Evolutionary conservation across 2,329 filamentous ascomycete species (phyloP).

Genomic region (Purpureocillium takamizusanense): DNA sequence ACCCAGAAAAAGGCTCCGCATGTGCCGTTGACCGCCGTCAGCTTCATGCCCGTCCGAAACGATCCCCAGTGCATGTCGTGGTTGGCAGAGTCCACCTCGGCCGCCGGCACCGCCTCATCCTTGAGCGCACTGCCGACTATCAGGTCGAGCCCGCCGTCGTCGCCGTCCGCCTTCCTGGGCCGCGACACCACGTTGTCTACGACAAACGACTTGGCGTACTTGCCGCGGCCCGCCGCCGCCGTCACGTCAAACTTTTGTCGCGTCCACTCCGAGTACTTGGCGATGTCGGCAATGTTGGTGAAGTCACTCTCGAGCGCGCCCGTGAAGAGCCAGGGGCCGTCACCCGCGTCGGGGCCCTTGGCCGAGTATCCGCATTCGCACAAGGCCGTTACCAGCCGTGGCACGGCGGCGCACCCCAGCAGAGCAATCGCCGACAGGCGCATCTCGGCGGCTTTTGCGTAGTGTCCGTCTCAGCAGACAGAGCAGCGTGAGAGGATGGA

Average conservation of each 20-base stretch:
- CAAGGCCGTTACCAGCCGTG: constrained; percentile 23
- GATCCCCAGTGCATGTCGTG: constrained; percentile 61
- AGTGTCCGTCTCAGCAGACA: too few species aligned
- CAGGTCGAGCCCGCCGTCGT: constrained; percentile 46
- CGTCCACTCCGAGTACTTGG: constrained; percentile 50
- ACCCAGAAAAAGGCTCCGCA: constrained; percentile 78
- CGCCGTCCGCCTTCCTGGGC: constrained; percentile 27
- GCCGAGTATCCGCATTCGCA: constrained; percentile 69
- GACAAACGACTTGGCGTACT: constrained; percentile 56
- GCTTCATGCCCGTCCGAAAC: constrained; percentile 58
- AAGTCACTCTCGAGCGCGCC: constrained; percentile 68
- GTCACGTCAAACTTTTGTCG: constrained; percentile 60
- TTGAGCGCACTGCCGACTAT: constrained; percentile 36
- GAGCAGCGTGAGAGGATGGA: too few species aligned
- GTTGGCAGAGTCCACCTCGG: constrained; percentile 54
- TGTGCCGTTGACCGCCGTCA: constrained; percentile 53
- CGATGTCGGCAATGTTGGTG: constrained; percentile 39
- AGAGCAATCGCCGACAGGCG: neutral
- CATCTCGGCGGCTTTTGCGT: neutral
- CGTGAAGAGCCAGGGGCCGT: constrained; percentile 46
- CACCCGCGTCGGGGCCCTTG: constrained; percentile 28
- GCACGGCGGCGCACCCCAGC: constrained; percentile 8
- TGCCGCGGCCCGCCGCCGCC: constrained; percentile 46
- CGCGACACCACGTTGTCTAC: constrained; percentile 48
- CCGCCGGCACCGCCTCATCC: constrained; percentile 46